Percentiles rank a stretch among this genome's conserved stretches.
These are phyloP conservation scores for Ceratobasidium sp. DNA, from an alignment of 1,284 basidiomycete genomes.

Conservation along the genomic window DNA sequence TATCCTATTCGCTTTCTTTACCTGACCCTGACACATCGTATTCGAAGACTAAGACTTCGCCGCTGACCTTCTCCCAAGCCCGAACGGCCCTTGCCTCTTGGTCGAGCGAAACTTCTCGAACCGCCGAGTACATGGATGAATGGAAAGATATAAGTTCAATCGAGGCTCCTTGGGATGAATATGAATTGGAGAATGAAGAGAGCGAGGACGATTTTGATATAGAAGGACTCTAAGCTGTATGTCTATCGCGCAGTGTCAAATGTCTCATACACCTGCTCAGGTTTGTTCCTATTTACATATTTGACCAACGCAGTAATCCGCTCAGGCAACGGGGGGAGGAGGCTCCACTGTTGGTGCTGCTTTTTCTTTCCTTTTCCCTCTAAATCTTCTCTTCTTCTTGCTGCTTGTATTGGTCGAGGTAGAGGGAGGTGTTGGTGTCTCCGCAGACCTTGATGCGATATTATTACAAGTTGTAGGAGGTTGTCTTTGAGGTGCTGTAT, in stretches of 20 bases:
- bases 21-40: neutral
- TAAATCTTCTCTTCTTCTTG: neutral
- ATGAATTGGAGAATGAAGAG: constrained; percentile 10
- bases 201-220: neutral
- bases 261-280: no score
- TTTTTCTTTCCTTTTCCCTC: neutral
- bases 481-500: neutral
- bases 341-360: neutral
- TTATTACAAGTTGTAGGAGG: neutral
- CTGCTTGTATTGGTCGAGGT: neutral
- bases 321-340: no score
- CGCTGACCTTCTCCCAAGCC: constrained; percentile 10
- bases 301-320: no score
- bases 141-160: neutral
- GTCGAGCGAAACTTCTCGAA: constrained; percentile 18
- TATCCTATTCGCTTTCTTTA: constrained; percentile 8
- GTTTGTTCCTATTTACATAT: no score
- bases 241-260: no score
- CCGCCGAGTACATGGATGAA: constrained; percentile 6
- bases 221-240: neutral
- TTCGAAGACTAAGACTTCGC: neutral
- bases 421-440: neutral
- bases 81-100: constrained; percentile 20
- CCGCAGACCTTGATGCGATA: neutral
- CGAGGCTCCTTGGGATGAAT: constrained; percentile 21